These are phyloP conservation scores for Silene noctiflora DNA, from an alignment of 179 eudicot species.

Conservation along the genomic window DNA sequence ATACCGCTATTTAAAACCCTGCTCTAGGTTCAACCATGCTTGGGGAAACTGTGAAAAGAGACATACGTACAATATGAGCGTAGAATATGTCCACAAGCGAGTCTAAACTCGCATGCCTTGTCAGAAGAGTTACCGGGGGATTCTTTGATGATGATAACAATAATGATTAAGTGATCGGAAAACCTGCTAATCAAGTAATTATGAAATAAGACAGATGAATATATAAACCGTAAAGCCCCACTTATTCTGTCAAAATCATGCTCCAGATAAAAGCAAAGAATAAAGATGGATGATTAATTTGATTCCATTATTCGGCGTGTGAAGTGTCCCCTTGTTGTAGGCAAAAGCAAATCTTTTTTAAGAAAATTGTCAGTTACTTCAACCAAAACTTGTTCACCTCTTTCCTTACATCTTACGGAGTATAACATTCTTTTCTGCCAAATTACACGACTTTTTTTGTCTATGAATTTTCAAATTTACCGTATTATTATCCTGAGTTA, in stretches of 20 bases:
- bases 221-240: constrained; percentile 2
- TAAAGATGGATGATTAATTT: constrained; percentile 15
- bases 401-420: neutral
- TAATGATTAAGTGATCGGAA: constrained; percentile 22
- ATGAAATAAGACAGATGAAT: constrained; percentile 12
- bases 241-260: constrained; percentile 28
- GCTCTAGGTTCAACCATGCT: too few relatives aligned
- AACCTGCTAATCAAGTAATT: constrained; percentile 26
- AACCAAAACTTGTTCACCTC: neutral
- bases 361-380: constrained; percentile 12
- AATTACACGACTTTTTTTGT: neutral
- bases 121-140: constrained; percentile 13
- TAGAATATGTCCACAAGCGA: too few relatives aligned
- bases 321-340: constrained; percentile 29
- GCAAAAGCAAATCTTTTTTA: constrained; percentile 31
- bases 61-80: too few relatives aligned
- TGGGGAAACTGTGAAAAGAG: too few relatives aligned
- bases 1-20: too few relatives aligned
- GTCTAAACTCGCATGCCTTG: neutral
- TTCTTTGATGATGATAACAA: constrained; percentile 14
- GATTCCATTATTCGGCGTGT: constrained; percentile 35
- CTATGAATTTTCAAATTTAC: too few relatives aligned
- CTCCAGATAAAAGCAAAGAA: constrained; percentile 30
- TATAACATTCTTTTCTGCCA: neutral
- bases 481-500: too few relatives aligned